Evolutionary conservation across 2,329 filamentous ascomycete genomes (phyloP), one percentile per base, ranked within the genome.

Genomic region (Colletotrichum coccodes): DNA sequence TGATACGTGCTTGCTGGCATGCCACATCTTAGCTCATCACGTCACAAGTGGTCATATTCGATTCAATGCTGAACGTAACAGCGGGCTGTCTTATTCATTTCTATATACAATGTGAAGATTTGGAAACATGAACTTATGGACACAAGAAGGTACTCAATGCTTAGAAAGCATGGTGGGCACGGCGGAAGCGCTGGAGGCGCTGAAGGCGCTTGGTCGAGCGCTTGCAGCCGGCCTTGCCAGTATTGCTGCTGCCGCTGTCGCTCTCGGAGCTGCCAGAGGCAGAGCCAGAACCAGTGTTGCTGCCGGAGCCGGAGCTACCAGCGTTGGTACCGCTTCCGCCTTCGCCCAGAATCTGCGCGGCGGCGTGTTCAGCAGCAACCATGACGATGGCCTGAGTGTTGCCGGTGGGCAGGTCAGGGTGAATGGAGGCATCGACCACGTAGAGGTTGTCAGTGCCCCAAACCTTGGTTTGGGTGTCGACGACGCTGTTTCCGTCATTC

Each of bases 361-460:
- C 70, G 14, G 70, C 70, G 50, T 68, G 68, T 46, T 71, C 70
- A 6, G 68, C 68, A 9, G 70, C 70, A 28, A 71, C 70, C 68
- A 71, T 71, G 46, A 71, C 68, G 38, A 71, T 71, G 52, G 70
- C 70, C 47, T 70, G 68, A 16, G 70, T 70, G 70, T 71, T 71
- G n/a, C 70, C 70, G 2, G 70, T 71, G 4, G 70, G 64, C 47
- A 71, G 47, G 56, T 76, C 89, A 0, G 90, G 89, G 78, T 90
- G 89, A 69, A 91, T 88, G 23, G 85, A 85, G 0, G 86, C 88
- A 69, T 91, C 89, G 3, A 91, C 86, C 14, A 90, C 85, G 73
- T 88, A 89, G 49, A 90, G 78, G 76, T 90, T 90, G 65, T 89
- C 85, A 0, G 86, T 90, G 50, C 88, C 87, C 71, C 87, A 90